Conservation (phyloP, 2,329 filamentous ascomycete genomes). For the Trichophyton rubrum region DNA sequence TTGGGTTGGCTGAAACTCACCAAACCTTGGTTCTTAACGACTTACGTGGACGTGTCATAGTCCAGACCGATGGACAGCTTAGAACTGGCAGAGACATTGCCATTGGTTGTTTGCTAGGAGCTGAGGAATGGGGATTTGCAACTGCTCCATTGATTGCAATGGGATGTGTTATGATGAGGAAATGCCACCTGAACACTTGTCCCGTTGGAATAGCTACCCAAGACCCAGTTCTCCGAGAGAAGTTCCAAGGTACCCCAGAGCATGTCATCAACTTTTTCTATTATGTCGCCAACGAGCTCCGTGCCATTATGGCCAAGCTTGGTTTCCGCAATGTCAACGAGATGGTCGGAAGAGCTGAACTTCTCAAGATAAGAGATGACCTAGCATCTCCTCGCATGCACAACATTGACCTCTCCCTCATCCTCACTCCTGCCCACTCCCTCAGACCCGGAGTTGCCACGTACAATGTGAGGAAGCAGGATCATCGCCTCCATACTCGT, state of each 20-base stretch:
- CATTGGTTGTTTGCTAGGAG: conserved; percentile 85
- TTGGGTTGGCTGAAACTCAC: conserved; percentile 93
- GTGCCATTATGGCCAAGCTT: conserved; percentile 91
- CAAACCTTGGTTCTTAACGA: conserved; percentile 94
- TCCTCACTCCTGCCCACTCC: conserved; percentile 90
- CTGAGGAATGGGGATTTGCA: conserved; percentile 96
- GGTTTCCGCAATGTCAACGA: conserved; percentile 94
- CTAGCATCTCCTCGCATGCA: conserved; percentile 76
- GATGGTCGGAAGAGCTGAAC: conserved; percentile 89
- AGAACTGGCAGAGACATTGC: conserved; percentile 87
- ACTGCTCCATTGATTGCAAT: conserved; percentile 91
- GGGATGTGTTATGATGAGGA: conserved; percentile 92
- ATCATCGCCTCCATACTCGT: conserved; percentile 83
- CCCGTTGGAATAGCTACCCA: conserved; percentile 93
- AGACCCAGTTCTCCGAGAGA: conserved; percentile 84
- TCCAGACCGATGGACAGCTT: conserved; percentile 91
- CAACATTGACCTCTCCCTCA: conserved; percentile 85
- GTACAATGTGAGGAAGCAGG: conserved; percentile 96
- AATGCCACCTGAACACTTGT: conserved; percentile 63
- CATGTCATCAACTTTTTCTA: conserved; percentile 99
- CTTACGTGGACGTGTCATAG: conserved; percentile 84
- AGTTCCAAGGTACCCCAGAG: conserved; percentile 85
- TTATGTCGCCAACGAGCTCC: conserved; percentile 89
- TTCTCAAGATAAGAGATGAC: conserved; percentile 75
- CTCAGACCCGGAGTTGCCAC: conserved; percentile 88